Base-by-base conservation (phyloP, 2,329 filamentous ascomycete genomes). In the Alternaria rosae region DNA sequence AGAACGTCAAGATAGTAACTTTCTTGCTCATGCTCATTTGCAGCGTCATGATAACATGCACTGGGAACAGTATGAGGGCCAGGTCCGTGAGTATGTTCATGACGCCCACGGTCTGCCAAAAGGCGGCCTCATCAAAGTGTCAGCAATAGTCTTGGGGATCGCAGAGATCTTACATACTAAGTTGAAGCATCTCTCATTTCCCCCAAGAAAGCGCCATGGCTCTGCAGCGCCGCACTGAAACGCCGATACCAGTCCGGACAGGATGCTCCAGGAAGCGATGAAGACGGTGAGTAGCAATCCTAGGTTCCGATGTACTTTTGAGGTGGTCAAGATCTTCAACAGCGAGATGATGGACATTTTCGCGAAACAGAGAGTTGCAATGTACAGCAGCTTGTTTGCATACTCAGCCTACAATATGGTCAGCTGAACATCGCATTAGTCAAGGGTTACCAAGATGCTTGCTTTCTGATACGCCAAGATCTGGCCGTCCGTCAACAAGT, bases 271-370 rank as follows among this genome's bases (percentile, higher is more conserved):
- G 8, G 75, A 25, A n/a, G 72, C 67, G 12, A 78, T 76, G 42
- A 75, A 69, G 25, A 57, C 57, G 30, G 70, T 70, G 30, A 78
- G 43, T 7, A 52, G 62, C 12, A 74, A 65, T 6, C 75, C 74
- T 7, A 78, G 38, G 11, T 67, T 68, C 15, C 71, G 72, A 52
- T 78, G 76, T 58, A 72, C 38, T 13, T 72, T 61, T 4, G 74
- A 76, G 15, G 72, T 74, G 2, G 74, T 77, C 17, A 78, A 64
- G 8, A 75, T 76, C 71, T 74, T 77, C 8, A 78, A 68, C 15
- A 78, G 59, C 15, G 76, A 77, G 45, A 76, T 77, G 48, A 78
- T 76, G 5, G 76, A 78, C 12, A 78, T 66, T 57, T 78, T 78
- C 3, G 76, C 76, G 12, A 77, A 70, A 9, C 71, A 69, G 35